Evolutionary conservation across 2,329 filamentous ascomycete genomes (phyloP).

Genomic region (Neonectria neomacrospora): DNA sequence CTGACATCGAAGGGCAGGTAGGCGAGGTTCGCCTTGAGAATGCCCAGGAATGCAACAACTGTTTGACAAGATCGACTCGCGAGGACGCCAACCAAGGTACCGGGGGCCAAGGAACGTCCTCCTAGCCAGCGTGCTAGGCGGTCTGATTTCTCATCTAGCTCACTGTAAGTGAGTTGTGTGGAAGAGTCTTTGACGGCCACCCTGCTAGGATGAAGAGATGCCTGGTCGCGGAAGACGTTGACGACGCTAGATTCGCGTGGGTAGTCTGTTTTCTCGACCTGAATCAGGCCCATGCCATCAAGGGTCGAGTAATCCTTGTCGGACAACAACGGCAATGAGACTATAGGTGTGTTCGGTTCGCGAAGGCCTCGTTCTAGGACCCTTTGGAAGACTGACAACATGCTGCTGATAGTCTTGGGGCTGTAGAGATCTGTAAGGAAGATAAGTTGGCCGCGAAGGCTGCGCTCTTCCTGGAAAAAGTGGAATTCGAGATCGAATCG

Average conservation of each 20-base stretch:
- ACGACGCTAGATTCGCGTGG: constrained; percentile 36
- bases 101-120: neutral
- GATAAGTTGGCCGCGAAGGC: constrained; percentile 14
- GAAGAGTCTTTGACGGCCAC: constrained; percentile 37
- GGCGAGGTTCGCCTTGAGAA: constrained; percentile 34
- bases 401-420: constrained; percentile 26
- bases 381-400: constrained; percentile 31
- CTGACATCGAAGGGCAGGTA: constrained; percentile 35
- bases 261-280: constrained; percentile 28
- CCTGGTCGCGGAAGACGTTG: constrained; percentile 41
- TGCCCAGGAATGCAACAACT: constrained; percentile 27
- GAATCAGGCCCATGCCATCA: constrained; percentile 30
- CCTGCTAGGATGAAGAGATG: constrained; percentile 7
- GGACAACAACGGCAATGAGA: constrained; percentile 17
- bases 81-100: constrained; percentile 26
- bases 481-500: constrained; percentile 42
- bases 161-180: constrained; percentile 31
- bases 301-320: constrained; percentile 14
- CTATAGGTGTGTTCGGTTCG: constrained; percentile 18
- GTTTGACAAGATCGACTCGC: constrained; percentile 22
- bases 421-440: constrained; percentile 35
- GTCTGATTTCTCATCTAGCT: constrained; percentile 35
- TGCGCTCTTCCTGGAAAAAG: constrained; percentile 27
- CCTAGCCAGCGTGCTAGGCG: constrained; percentile 4
- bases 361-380: constrained; percentile 29